Evolutionary conservation across 2,329 filamentous ascomycete species (phyloP).

Genomic region (Cercospora berteroae): DNA sequence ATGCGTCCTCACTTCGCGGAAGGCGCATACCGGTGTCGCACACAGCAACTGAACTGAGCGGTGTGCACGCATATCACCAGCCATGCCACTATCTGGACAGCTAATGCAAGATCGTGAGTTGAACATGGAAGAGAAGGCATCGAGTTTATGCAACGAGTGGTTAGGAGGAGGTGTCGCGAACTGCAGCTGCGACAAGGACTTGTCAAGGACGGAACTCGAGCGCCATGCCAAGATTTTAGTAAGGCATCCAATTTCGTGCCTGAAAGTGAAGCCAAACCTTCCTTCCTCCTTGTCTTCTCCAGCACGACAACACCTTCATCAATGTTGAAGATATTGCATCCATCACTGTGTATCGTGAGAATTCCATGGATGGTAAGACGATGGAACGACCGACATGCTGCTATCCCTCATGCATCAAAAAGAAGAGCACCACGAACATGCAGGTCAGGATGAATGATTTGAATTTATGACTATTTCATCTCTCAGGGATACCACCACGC

Average conservation of each 20-base stretch:
- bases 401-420: not conserved
- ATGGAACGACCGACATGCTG: not conserved
- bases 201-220: not conserved
- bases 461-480: not conserved
- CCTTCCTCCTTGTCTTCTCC: not conserved
- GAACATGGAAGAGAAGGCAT: not conserved
- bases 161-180: not conserved
- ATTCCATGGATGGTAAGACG: not conserved
- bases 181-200: not conserved
- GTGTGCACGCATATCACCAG: not conserved
- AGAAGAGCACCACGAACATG: not conserved
- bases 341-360: not conserved
- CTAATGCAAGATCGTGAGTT: not conserved
- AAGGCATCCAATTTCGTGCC: not conserved
- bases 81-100: not conserved
- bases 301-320: not conserved
- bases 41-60: not conserved
- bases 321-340: not conserved
- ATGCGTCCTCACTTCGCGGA: not conserved
- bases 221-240: not conserved
- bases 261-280: not conserved
- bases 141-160: not conserved
- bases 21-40: not conserved
- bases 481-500: slow-evolving; percentile 1
- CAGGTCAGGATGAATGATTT: not conserved